These are phyloP conservation scores for Collybia sp. DNA, from an alignment of 768 basidiomycete species.

Conservation along the genomic window DNA sequence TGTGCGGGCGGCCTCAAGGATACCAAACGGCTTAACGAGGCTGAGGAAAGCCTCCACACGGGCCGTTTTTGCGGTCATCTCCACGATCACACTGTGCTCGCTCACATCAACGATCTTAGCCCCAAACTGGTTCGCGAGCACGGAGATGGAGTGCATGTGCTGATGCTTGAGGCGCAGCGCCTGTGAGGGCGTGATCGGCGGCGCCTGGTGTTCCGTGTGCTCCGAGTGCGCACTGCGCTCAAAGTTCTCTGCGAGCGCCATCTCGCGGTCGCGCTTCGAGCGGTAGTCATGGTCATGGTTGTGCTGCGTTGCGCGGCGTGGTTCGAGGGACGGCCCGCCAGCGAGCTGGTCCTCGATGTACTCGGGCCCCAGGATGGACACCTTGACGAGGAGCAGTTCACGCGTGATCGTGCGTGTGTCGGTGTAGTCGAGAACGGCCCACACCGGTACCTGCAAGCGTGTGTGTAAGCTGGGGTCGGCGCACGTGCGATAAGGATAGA, in stretches of 20 bases:
- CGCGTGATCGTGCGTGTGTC: slow-evolving; percentile 87
- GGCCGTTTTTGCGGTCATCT: slow-evolving; percentile 88
- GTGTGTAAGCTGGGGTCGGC: too few relatives aligned
- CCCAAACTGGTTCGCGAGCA: slow-evolving; percentile 83
- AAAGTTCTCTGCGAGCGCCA: slow-evolving; percentile 70
- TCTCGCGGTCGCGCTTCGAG: slow-evolving; percentile 68
- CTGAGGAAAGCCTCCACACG: slow-evolving; percentile 92
- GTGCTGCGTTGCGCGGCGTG: slow-evolving; percentile 31
- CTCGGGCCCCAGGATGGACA: slow-evolving; percentile 96
- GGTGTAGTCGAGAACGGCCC: slow-evolving; percentile 99
- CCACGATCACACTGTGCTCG: slow-evolving; percentile 92
- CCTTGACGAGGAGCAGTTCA: slow-evolving; percentile 92
- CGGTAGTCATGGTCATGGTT: slow-evolving; percentile 16
- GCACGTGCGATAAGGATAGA: not conserved
- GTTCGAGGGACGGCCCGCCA: slow-evolving; percentile 81
- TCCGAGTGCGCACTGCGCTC: slow-evolving; percentile 52
- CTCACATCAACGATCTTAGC: slow-evolving; percentile 93
- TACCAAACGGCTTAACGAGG: slow-evolving; percentile 89
- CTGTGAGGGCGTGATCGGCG: slow-evolving; percentile 70
- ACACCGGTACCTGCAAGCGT: slow-evolving; percentile 81
- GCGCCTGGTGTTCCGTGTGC: slow-evolving; percentile 18
- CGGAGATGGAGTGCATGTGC: slow-evolving; percentile 82
- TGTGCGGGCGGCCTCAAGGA: slow-evolving; percentile 91
- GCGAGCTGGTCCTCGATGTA: slow-evolving; percentile 90
- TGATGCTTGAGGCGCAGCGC: slow-evolving; percentile 87